Percentiles rank a stretch among this genome's conserved stretches.
These are phyloP conservation scores for Oxytropis ochrocephala DNA, from an alignment of 306 rosid species.

Conservation along the genomic window DNA sequence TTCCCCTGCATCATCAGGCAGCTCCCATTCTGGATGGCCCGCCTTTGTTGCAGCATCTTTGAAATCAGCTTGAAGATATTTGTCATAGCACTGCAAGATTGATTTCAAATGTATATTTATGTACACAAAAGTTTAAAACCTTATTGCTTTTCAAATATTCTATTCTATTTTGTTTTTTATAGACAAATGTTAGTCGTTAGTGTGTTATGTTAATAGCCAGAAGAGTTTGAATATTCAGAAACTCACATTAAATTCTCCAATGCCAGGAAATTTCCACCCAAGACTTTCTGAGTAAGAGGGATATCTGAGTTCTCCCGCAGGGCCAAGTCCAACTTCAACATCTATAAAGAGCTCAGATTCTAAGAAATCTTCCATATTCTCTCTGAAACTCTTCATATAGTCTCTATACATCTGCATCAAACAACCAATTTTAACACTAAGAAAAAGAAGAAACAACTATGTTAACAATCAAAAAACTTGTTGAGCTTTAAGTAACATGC, in stretches of 20 bases:
- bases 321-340: constrained; percentile 91
- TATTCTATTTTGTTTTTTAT: too few species aligned
- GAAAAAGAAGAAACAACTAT: background rate
- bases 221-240: background rate
- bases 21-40: constrained; percentile 84
- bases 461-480: background rate
- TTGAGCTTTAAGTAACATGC: background rate
- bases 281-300: constrained; percentile 55
- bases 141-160: background rate
- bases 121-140: background rate
- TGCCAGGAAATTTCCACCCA: constrained; percentile 88
- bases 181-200: too few species aligned
- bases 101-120: constrained; percentile 3
- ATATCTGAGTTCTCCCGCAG: constrained; percentile 90
- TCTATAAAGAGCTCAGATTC: constrained; percentile 66
- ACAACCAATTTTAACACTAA: constrained; percentile 1
- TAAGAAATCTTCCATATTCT: constrained; percentile 63
- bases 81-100: constrained; percentile 72
- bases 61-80: constrained; percentile 70
- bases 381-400: constrained; percentile 76
- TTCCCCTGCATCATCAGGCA: constrained; percentile 74
- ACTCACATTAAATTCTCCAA: constrained; percentile 93
- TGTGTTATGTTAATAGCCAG: too few species aligned
- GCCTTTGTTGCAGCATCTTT: constrained; percentile 47
- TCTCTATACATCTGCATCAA: constrained; percentile 54